phyloP scores from a whole-genome alignment of 257 asterid genomes.

The Jasminum sambac region DNA sequence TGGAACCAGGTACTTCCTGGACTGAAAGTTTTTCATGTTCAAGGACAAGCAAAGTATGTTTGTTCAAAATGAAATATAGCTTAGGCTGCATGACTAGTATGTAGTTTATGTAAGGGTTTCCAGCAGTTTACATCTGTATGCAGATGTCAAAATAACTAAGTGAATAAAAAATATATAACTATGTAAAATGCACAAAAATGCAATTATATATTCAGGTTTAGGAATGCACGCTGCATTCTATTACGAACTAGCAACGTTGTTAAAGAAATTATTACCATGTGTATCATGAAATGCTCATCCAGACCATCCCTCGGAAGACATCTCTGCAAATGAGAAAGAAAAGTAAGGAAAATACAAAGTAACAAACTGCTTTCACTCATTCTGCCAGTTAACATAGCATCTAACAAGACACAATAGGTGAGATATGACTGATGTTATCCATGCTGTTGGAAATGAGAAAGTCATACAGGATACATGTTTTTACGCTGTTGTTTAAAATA shows the following conservation, averaged over 20 bases:
- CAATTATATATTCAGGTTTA: slow-evolving; percentile 2
- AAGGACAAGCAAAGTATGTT: slow-evolving; percentile 8
- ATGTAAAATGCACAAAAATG: not conserved
- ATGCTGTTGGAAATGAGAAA: slow-evolving; percentile 8
- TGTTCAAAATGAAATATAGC: not conserved
- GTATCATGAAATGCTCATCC: slow-evolving; percentile 92
- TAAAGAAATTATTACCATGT: slow-evolving; percentile 63
- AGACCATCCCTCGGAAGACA: slow-evolving; percentile 83
- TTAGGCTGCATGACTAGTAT: not conserved
- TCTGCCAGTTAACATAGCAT: slow-evolving; percentile 1
- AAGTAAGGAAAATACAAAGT: slow-evolving; percentile 19
- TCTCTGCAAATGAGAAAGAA: slow-evolving; percentile 49
- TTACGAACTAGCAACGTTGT: slow-evolving; percentile 7
- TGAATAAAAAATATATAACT: not conserved
- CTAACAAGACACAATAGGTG: not conserved
- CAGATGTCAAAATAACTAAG: not conserved
- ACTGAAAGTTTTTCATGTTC: not conserved
- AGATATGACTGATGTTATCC: not conserved
- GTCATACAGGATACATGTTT: not conserved
- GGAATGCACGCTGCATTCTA: not conserved
- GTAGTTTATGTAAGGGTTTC: not conserved
- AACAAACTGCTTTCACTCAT: slow-evolving; percentile 10
- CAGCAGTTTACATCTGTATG: not conserved
- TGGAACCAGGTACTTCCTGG: not conserved
- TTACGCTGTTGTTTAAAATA: not conserved